phyloP scores from a whole-genome alignment of 495 filamentous ascomycete species.

The Penicillium ucsense region DNA sequence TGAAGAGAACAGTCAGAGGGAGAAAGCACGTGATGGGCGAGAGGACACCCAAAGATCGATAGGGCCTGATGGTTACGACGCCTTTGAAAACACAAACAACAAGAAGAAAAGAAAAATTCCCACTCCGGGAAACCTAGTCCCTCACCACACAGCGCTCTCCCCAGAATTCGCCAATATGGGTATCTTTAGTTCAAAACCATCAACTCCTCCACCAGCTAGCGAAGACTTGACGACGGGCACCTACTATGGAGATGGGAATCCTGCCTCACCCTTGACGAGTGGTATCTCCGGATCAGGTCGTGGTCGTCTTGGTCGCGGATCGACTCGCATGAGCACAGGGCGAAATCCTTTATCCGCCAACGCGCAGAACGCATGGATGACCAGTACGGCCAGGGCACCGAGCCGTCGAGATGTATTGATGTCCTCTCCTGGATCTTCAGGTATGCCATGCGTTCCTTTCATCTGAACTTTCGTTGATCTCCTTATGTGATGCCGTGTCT shows the following conservation, averaged over 20 bases:
- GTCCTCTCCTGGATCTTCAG: constrained; percentile 30
- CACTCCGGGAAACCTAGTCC: constrained; percentile 59
- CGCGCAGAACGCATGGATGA: constrained; percentile 28
- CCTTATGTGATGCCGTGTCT: not conserved
- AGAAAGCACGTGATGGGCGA: constrained; percentile 4
- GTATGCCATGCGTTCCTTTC: constrained; percentile 13
- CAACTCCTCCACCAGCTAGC: constrained; percentile 27
- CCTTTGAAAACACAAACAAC: constrained; percentile 97
- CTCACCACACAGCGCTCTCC: constrained; percentile 53
- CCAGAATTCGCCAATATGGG: constrained; percentile 55
- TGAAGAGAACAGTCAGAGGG: not conserved
- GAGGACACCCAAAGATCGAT: constrained; percentile 26
- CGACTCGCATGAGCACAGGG: constrained; percentile 39
- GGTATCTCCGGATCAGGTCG: constrained; percentile 70
- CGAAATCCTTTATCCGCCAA: constrained; percentile 53
- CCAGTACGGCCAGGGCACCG: constrained; percentile 17
- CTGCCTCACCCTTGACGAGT: constrained; percentile 41
- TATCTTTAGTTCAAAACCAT: constrained; percentile 37
- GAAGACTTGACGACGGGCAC: constrained; percentile 41
- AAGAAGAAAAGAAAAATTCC: constrained; percentile 99
- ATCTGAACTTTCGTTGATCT: not conserved
- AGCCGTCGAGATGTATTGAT: constrained; percentile 30
- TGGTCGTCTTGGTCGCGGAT: constrained; percentile 62
- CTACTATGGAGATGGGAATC: constrained; percentile 47
- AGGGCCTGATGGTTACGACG: constrained; percentile 81